Evolutionary conservation across 441 rosid genomes (phyloP).

Genomic region (Manihot esculenta): DNA sequence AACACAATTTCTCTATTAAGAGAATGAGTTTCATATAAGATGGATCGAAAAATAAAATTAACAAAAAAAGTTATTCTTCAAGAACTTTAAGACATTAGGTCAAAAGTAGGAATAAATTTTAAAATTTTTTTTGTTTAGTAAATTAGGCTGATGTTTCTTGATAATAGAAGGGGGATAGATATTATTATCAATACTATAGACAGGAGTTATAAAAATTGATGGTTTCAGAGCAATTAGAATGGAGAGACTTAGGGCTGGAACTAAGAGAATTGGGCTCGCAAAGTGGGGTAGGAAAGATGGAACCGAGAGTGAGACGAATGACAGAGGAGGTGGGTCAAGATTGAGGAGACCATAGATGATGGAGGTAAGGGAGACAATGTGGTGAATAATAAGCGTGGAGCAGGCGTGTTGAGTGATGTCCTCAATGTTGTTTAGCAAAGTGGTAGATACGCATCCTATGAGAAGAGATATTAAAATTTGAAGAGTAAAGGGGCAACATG

Average conservation of each 20-base stretch:
- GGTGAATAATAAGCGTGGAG: slow-evolving; percentile 69
- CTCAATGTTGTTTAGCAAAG: slow-evolving; percentile 63
- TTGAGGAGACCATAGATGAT: slow-evolving; percentile 87
- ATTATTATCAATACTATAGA: no score
- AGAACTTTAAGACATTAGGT: not conserved
- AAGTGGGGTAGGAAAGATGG: slow-evolving; percentile 43
- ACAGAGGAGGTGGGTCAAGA: slow-evolving; percentile 42
- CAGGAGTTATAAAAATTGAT: slow-evolving; percentile 91
- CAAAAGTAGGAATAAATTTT: slow-evolving; percentile 29
- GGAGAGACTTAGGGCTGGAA: slow-evolving; percentile 41
- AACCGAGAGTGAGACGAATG: slow-evolving; percentile 44
- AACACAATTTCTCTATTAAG: slow-evolving; percentile 49
- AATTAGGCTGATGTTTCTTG: slow-evolving; percentile 7
- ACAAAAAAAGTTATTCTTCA: not conserved
- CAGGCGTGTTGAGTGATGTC: slow-evolving; percentile 67
- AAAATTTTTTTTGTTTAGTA: slow-evolving; percentile 42
- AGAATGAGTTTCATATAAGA: not conserved
- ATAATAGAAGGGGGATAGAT: slow-evolving; percentile 54
- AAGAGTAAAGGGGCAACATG: slow-evolving; percentile 16
- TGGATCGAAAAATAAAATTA: not conserved
- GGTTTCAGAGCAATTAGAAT: slow-evolving; percentile 44
- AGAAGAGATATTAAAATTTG: slow-evolving; percentile 8
- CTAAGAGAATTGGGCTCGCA: slow-evolving; percentile 41
- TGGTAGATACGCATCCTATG: slow-evolving; percentile 93
- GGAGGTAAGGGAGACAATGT: slow-evolving; percentile 88